Percentiles rank a stretch among this genome's conserved stretches.
Evolutionary conservation across 1,284 basidiomycete genomes (phyloP).

Genomic region (Pisolithus thermaeus): DNA sequence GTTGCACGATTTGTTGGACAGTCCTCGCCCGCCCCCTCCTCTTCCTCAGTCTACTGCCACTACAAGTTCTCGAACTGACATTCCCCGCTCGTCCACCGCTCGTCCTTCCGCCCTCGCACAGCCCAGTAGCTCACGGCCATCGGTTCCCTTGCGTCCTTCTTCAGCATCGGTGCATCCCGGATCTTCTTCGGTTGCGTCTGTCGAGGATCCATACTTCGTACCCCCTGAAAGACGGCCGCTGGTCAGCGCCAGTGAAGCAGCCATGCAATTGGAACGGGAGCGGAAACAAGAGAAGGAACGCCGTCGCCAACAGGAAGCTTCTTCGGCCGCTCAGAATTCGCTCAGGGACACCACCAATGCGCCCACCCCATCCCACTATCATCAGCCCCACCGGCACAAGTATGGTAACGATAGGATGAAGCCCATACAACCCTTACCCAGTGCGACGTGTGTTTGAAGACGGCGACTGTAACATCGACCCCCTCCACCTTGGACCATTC

Average conservation of each 20-base stretch:
- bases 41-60: slow-evolving; percentile 19
- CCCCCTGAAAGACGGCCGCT: slow-evolving; percentile 19
- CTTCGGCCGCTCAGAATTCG: slow-evolving; percentile 14
- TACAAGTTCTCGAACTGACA: slow-evolving; percentile 18
- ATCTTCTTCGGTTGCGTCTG: slow-evolving; percentile 11
- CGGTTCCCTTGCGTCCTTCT: slow-evolving; percentile 17
- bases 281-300: slow-evolving; percentile 21
- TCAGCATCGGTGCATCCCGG: slow-evolving; percentile 12
- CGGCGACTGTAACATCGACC: no score
- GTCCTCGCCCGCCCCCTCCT: slow-evolving; percentile 14
- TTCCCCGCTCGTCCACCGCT: slow-evolving; percentile 3
- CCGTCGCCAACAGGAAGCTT: slow-evolving; percentile 16
- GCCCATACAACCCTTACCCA: slow-evolving; percentile 5
- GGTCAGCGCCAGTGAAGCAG: slow-evolving; percentile 29
- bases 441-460: slow-evolving; percentile 18
- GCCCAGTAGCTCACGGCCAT: slow-evolving; percentile 14
- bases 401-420: slow-evolving; percentile 15
- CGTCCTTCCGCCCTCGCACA: slow-evolving; percentile 18
- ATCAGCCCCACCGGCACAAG: slow-evolving; percentile 15
- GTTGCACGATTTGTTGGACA: slow-evolving; percentile 26
- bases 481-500: no score
- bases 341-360: slow-evolving; percentile 28
- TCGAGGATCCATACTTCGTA: slow-evolving; percentile 14
- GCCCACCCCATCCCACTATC: not conserved
- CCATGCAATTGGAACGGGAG: slow-evolving; percentile 30